Conservation (phyloP, 2,329 filamentous ascomycete genomes). For the Cladosporium sp. region DNA sequence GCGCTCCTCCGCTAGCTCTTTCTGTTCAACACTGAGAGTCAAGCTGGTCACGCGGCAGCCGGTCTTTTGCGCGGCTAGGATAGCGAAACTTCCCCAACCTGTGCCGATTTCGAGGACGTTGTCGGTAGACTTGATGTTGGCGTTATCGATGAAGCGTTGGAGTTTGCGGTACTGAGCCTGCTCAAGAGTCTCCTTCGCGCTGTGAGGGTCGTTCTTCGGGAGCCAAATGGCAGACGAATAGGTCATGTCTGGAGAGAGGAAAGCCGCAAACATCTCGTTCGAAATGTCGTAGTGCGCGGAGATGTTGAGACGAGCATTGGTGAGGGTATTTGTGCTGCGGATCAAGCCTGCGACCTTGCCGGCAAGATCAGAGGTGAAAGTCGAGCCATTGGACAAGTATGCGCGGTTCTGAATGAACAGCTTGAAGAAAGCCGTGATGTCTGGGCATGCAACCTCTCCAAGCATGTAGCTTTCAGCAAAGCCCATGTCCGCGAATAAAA, state of each 20-base stretch:
- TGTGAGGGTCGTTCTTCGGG: constrained; percentile 42
- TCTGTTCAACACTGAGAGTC: constrained; percentile 69
- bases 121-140: constrained; percentile 62
- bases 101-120: constrained; percentile 75
- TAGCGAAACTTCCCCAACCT: constrained; percentile 74
- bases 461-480: constrained; percentile 75
- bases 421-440: constrained; percentile 71
- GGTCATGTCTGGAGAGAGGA: constrained; percentile 74
- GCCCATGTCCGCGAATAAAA: constrained; percentile 73
- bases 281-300: constrained; percentile 74
- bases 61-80: constrained; percentile 65
- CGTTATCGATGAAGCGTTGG: constrained; percentile 64
- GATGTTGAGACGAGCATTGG: constrained; percentile 64
- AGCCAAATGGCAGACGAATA: constrained; percentile 72
- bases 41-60: constrained; percentile 69
- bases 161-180: constrained; percentile 69
- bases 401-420: constrained; percentile 67
- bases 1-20: constrained; percentile 64
- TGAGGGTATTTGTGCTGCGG: constrained; percentile 48
- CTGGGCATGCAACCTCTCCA: constrained; percentile 65
- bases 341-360: constrained; percentile 58
- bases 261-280: constrained; percentile 74
- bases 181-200: constrained; percentile 59
- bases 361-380: constrained; percentile 60
- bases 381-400: constrained; percentile 64